Percentiles rank a stretch among this genome's conserved stretches.
Evolutionary conservation across 1,284 basidiomycete species (phyloP).

Genomic region (Anthracocystis setariae): DNA sequence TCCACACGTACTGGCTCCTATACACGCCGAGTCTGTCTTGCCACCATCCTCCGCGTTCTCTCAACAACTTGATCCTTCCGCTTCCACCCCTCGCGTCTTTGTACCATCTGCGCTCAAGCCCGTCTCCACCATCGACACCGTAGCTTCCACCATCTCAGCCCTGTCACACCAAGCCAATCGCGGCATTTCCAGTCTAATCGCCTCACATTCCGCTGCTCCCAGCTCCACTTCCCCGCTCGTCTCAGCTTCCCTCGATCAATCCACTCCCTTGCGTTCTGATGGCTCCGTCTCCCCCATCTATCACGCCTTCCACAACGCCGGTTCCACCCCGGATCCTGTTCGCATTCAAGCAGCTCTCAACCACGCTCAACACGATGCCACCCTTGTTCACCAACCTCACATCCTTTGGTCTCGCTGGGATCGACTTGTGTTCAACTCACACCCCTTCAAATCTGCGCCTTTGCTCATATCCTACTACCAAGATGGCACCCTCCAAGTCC

Average conservation of each 20-base stretch:
- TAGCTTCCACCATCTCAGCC: conserved; percentile 41
- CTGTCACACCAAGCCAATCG: conserved; percentile 43
- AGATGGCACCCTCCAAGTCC: conserved; percentile 35
- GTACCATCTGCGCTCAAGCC: conserved; percentile 33
- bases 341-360: conserved; percentile 23
- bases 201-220: conserved; percentile 14
- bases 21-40: conserved; percentile 1
- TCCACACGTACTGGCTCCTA: not conserved
- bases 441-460: conserved; percentile 13
- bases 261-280: conserved; percentile 24
- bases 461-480: conserved; percentile 35
- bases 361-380: not conserved
- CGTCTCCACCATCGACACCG: conserved; percentile 31
- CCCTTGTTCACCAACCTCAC: not conserved
- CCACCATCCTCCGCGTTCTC: not conserved
- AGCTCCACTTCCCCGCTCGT: conserved; percentile 17
- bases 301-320: conserved; percentile 43
- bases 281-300: conserved; percentile 49
- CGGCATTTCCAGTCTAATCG: conserved; percentile 32
- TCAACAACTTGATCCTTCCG: not conserved
- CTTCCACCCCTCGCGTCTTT: conserved; percentile 18
- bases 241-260: conserved; percentile 6
- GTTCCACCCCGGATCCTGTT: conserved; percentile 15
- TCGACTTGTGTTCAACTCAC: conserved; percentile 11
- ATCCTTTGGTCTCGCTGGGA: conserved; percentile 49